These are phyloP conservation scores for Cladosporium sp. DNA, from an alignment of 2,329 filamentous ascomycete species.

Conservation along the genomic window DNA sequence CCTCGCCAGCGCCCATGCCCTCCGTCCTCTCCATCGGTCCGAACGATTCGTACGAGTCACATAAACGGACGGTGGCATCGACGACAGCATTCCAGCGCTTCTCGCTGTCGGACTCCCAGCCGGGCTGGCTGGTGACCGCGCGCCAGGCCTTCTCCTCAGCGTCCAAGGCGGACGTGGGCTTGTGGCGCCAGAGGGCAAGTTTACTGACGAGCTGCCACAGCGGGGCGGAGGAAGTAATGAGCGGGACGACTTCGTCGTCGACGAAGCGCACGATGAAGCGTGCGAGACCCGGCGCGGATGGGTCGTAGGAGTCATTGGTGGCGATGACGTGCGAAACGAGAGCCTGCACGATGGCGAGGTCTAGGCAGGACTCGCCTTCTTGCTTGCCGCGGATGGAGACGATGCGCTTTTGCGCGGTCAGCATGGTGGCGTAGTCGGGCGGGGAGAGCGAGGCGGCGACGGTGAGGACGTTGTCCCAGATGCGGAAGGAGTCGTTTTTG, in stretches of 20 bases:
- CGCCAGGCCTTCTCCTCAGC: constrained; percentile 91
- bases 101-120: constrained; percentile 58
- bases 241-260: constrained; percentile 71
- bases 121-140: constrained; percentile 59
- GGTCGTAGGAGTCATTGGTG: constrained; percentile 45
- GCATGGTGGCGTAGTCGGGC: constrained; percentile 71
- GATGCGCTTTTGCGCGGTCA: constrained; percentile 72
- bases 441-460: constrained; percentile 77
- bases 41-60: constrained; percentile 79
- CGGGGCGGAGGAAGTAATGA: constrained; percentile 76
- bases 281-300: constrained; percentile 51
- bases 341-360: constrained; percentile 68
- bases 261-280: constrained; percentile 69
- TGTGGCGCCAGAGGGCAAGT: constrained; percentile 70
- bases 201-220: constrained; percentile 76
- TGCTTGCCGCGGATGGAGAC: constrained; percentile 68
- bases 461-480: constrained; percentile 95
- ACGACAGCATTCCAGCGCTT: constrained; percentile 72
- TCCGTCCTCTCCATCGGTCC: constrained; percentile 51
- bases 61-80: constrained; percentile 74
- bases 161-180: constrained; percentile 71
- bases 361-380: constrained; percentile 74
- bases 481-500: constrained; percentile 83
- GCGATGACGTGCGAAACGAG: constrained; percentile 71
- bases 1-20: constrained; percentile 55